Percentiles rank a stretch among this genome's conserved stretches.
These are phyloP conservation scores for Phytophthora niederhauseri DNA, from an alignment of 352 stramenopile species.

Conservation along the genomic window DNA sequence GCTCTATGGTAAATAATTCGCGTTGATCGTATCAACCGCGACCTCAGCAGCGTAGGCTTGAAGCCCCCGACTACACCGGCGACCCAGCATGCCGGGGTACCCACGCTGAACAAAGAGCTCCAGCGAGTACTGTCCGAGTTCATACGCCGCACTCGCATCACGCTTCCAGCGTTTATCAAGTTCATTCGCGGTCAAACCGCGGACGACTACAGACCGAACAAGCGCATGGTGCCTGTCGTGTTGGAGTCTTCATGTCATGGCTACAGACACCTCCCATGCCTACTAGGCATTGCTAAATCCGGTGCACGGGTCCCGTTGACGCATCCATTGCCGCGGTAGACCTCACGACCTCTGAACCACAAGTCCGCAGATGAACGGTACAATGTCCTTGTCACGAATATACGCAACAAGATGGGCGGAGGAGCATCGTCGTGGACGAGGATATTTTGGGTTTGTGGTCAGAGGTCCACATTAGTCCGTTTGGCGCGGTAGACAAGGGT, in stretches of 20 bases:
- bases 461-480: constrained; percentile 19
- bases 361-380: not conserved
- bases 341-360: not conserved
- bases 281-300: not conserved
- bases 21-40: not conserved
- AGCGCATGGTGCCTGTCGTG: not conserved
- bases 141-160: not conserved
- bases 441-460: constrained; percentile 5
- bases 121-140: not conserved
- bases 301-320: not conserved
- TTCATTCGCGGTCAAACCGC: constrained; percentile 1
- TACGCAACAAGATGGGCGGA: constrained; percentile 4
- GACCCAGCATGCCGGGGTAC: no score
- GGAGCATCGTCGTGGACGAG: constrained; percentile 9
- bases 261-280: constrained; percentile 1
- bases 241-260: not conserved
- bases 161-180: not conserved
- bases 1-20: not conserved
- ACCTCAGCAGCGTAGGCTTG: not conserved
- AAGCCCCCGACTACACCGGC: no score
- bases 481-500: constrained; percentile 23
- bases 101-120: not conserved
- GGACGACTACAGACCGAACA: not conserved
- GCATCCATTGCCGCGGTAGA: not conserved
- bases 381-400: constrained; percentile 11